Evolutionary conservation across 78 protist species (phyloP), one percentile per base, ranked within the genome.

Genomic region (Mantamonas sphyraenae): DNA sequence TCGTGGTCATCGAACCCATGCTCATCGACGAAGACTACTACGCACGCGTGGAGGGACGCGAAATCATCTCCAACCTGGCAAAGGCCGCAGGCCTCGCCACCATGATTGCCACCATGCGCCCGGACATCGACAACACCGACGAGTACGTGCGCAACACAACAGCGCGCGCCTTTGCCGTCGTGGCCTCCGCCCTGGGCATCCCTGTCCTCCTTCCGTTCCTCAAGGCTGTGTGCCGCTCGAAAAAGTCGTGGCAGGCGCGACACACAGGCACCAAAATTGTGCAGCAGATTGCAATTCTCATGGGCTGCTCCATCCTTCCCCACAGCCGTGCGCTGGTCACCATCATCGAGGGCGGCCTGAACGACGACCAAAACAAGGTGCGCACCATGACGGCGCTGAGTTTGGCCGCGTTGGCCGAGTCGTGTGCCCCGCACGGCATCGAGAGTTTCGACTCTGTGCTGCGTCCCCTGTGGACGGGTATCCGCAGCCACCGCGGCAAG

Each of bases 71-170:
- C 73, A 95, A 94, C 80, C 84, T 96, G 64, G 74, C 96, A 50
- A 96, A 95, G 76, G 99, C 99, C 0, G 99, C 97, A 7, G 99
- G 99, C 34, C 80, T 96, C 31, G 88, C 98, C 1, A 84, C 96
- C 30, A 95, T 97, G 98, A 93, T 96, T 8, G 89, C 94, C 33
- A 82, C 93, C 30, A 88, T 97, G 96, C 83, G 95, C 8, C 99
- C 99, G 0, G 98, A 94, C 77, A 87, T 97, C 73, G 96, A 90
- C 81, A 66, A 85, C 72, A 10, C 50, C 63, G 93, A 93, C 31
- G 97, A 96, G 60, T 88, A 84, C 74, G 96, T 96, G 80, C 85
- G 99, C 33, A 92, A 94, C 80, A 94, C 96, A 9, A 94, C 99
- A 0, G 99, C 99, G 14, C 91, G 97, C 22, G 97, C 99, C 39